Base-by-base conservation (phyloP, 75 land plant genomes). In the Chamaecyparis obtusa region DNA sequence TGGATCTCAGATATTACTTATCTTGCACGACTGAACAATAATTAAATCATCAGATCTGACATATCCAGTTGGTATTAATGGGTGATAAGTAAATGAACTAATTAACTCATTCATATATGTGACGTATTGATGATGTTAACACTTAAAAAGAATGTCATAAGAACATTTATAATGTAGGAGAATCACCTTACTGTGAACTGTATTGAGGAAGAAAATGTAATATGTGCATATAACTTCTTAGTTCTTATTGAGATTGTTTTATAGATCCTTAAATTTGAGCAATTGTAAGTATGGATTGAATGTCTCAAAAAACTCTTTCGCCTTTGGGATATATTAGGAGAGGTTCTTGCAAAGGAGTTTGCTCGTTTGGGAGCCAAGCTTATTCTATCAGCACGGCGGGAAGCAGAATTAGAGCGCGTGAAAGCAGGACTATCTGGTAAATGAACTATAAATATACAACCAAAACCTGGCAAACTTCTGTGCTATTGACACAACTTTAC, bases 331-430 rank as follows among this genome's bases (percentile, higher is more conserved):
- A 84, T 87, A 82, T 17, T 71, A 95, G 96, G 97, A 44, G 95
- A 97, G 86, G 90, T 88, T 83, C 96, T 97, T 91, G 97, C 99
- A 60, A 95, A 93, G 77, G 95, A 96, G 87, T 93, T 96, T 87
- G 94, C 96, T 11, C 81, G 88, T 11, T 90, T 94, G 76, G 97
- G 99, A 17, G 97, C 99, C 9, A 97, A 94, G 84, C 91, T 97
- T 16, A 96, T 96, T 54, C 88, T 97, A 24, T 94, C 99, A 87
- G 91, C 99, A 48, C 92, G 97, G 14, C 93, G 94, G 90, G 88
- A 75, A 87, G 84, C 83, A 41, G 97, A 96, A 85, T 85, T 97
- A 41, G 93, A 96, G 89, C 89, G 97, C 71, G 99, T 97, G 13
- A 96, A 91, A 89, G 75, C 83, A 74, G 85, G 88, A 57, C 95